A percentile compares a stretch with the other conserved stretches of the same genome.
phyloP scores from a whole-genome alignment of 2,329 filamentous ascomycete genomes.

The Nemania bipapillata region DNA sequence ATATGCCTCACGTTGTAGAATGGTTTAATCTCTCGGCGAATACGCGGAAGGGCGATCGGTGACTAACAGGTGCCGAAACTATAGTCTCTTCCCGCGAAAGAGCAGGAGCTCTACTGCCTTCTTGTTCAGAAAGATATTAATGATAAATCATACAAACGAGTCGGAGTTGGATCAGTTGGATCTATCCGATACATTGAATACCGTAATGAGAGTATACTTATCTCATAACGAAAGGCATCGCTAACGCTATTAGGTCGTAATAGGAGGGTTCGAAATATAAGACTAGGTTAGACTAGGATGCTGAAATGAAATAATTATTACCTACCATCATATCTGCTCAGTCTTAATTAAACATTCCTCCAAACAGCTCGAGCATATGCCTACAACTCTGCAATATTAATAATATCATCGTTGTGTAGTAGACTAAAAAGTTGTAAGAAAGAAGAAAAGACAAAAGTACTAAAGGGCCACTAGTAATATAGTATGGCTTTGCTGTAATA shows the following conservation, averaged over 20 bases:
- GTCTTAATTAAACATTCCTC: conserved; percentile 2
- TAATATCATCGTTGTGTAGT: not conserved
- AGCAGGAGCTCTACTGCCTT: not conserved
- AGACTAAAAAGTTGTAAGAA: not conserved
- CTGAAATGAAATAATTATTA: no score
- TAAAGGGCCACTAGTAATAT: not conserved
- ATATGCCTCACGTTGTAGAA: not conserved
- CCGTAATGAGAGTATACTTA: not conserved
- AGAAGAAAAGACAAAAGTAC: not conserved
- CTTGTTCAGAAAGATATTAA: not conserved
- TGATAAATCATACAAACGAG: conserved; percentile 15
- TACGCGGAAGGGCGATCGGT: not conserved
- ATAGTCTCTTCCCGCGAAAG: not conserved
- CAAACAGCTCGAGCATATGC: conserved; percentile 4
- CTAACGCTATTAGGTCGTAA: not conserved
- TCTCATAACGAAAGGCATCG: not conserved
- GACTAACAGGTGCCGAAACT: not conserved
- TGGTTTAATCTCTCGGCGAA: not conserved
- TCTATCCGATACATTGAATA: not conserved
- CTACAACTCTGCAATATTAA: conserved; percentile 1
- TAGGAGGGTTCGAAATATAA: no score
- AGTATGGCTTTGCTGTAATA: conserved; percentile 6
- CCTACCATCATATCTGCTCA: no score
- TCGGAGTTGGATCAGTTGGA: conserved; percentile 7
- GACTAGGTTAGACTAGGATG: no score